Evolutionary conservation across 768 basidiomycete genomes (phyloP), one percentile per base, ranked within the genome.

Genomic region (Russula earlei): DNA sequence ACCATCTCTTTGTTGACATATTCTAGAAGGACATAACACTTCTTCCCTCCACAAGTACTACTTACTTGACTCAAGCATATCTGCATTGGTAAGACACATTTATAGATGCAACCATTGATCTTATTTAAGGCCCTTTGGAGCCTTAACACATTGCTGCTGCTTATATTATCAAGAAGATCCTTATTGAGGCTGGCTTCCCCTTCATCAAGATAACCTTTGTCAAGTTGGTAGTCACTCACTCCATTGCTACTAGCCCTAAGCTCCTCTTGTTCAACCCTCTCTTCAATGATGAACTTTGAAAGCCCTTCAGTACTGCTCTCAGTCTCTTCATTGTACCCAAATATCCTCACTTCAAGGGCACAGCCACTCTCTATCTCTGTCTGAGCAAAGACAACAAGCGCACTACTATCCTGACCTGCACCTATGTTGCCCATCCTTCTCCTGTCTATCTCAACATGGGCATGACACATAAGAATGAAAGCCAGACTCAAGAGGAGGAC

Each of bases 301-400:
- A 69, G 51, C 70, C 67, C 19, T 73, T 74, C 66, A 69, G 68
- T 10, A 51, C 67, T 62, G 58, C 72, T 38, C 72, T 75, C 36
- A 67, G 74, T 46, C 65, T 74, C 56, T 49, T 60, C 38, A 72
- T 75, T 52, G 70, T 74, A 24, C 64, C 56, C n/a, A 67, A 65
- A 56, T 43, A 27, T 4, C 70, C 73, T 51, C 19, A 68, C 56
- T 67, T 44, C 47, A 73, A 73, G 60, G 72, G 74, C 58, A 74
- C 74, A 2, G 70, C 62, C 45, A 63, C 58, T 46, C 63, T 75
- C 50, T 75, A 65, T 65, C 55, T 70, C 64, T 65, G 66, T 58
- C 54, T 61, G 29, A 53, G 60, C 60, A 61, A 46, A 5, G 60
- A 67, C 25, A 55, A 64, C 62, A 55, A 67, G 20, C 64, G 65